These are phyloP conservation scores for Gynochthodes officinalis DNA, from an alignment of 257 asterid species.

Conservation along the genomic window DNA sequence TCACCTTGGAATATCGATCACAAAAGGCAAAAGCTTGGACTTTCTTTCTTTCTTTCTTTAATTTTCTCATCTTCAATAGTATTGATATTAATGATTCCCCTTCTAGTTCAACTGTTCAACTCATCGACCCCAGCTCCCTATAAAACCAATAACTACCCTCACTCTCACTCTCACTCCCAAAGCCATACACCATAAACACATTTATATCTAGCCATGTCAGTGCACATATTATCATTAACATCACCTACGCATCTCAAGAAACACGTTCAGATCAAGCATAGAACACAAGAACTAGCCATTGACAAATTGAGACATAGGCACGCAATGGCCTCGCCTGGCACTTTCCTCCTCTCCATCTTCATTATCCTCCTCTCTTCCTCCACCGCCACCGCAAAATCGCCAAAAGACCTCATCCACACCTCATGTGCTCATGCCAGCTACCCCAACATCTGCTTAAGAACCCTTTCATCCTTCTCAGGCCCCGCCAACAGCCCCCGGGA, in stretches of 20 bases:
- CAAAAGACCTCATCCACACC: constrained; percentile 45
- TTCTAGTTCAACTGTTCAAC: no score
- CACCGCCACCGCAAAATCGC: constrained; percentile 6
- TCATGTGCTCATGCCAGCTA: constrained; percentile 90
- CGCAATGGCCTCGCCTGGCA: constrained; percentile 4
- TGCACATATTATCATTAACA: no score
- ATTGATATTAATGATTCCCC: neutral
- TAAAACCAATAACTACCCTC: neutral
- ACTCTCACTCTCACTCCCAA: neutral
- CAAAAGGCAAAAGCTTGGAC: neutral
- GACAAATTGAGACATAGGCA: neutral
- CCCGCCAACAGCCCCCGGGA: constrained; percentile 63
- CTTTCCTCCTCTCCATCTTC: constrained; percentile 16
- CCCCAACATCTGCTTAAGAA: constrained; percentile 74
- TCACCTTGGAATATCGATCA: no score
- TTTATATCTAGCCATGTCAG: no score
- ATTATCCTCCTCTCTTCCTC: constrained; percentile 13
- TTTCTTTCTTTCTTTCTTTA: neutral
- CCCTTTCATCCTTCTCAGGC: constrained; percentile 68
- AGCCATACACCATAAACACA: neutral
- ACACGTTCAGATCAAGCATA: no score
- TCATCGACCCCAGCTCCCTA: neutral
- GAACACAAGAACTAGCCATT: neutral
- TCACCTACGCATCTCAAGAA: no score
- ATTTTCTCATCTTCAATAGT: neutral